Percentiles rank a stretch among this genome's conserved stretches.
Conservation (phyloP, 2,329 filamentous ascomycete genomes). For the Amesomyces nigricolor region DNA sequence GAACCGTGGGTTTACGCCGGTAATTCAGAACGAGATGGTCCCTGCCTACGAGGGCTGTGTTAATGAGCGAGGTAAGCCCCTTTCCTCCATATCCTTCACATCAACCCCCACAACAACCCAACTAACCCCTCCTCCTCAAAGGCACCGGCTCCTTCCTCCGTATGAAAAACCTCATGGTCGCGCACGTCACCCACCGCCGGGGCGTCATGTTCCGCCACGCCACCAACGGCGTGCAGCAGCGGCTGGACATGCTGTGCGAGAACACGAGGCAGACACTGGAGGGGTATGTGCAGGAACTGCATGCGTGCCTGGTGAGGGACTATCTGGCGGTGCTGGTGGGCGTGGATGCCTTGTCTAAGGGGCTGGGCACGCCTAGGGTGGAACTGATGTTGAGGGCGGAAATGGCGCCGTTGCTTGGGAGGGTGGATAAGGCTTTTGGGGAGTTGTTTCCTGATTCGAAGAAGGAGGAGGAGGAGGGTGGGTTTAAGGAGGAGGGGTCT, state of each 20-base stretch:
- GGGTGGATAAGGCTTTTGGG: constrained; percentile 12
- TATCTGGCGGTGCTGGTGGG: constrained; percentile 22
- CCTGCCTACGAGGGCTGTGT: constrained; percentile 22
- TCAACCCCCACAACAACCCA: background rate
- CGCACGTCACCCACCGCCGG: constrained; percentile 19
- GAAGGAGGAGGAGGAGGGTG: no score
- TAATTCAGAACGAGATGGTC: constrained; percentile 23
- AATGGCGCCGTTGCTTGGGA: constrained; percentile 16
- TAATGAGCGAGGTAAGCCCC: constrained; percentile 16
- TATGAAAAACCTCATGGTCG: constrained; percentile 27
- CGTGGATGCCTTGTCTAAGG: background rate
- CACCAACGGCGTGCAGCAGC: constrained; percentile 20
- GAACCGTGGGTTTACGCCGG: constrained; percentile 24
- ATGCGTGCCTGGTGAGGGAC: constrained; percentile 12
- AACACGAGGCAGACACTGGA: constrained; percentile 7
- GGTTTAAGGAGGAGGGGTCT: no score
- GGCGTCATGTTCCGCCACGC: constrained; percentile 23
- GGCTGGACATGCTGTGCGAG: constrained; percentile 19
- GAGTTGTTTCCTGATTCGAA: constrained; percentile 3
- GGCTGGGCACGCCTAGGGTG: constrained; percentile 8
- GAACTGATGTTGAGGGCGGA: constrained; percentile 21
- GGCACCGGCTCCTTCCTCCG: constrained; percentile 25
- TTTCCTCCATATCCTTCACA: background rate
- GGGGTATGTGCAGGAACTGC: constrained; percentile 9
- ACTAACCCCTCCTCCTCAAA: background rate